Percentiles rank a stretch among this genome's conserved stretches.
Conservation (phyloP, 2,329 filamentous ascomycete genomes). For the Alternaria burnsii region DNA sequence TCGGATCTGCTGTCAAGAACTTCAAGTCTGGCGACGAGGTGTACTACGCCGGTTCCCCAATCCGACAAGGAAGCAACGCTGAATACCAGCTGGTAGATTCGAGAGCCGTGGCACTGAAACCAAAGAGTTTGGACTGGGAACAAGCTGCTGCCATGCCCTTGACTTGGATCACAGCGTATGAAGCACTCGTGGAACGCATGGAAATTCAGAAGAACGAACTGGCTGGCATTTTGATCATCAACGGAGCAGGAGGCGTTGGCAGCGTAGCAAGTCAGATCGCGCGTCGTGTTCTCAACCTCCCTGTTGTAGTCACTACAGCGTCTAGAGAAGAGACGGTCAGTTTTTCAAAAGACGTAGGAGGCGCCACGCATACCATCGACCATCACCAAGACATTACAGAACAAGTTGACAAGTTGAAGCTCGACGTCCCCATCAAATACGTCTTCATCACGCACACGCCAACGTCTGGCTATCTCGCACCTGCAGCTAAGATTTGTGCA, state of each 20-base stretch:
- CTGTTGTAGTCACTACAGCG: constrained; percentile 14
- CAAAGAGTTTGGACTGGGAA: constrained; percentile 12
- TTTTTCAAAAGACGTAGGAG: constrained; percentile 13
- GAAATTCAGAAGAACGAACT: constrained; percentile 6
- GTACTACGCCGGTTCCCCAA: constrained; percentile 13
- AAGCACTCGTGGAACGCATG: constrained; percentile 13
- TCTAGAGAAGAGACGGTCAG: constrained; percentile 13
- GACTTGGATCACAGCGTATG: constrained; percentile 16
- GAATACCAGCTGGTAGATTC: constrained; percentile 14
- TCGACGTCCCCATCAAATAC: constrained; percentile 12
- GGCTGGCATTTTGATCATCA: constrained; percentile 10
- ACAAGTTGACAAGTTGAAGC: constrained; percentile 4
- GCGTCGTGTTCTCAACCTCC: constrained; percentile 9
- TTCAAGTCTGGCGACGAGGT: constrained; percentile 11
- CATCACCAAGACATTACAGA: constrained; percentile 10
- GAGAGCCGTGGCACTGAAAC: constrained; percentile 12
- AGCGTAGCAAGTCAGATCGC: constrained; percentile 16
- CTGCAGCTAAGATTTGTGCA: constrained; percentile 9
- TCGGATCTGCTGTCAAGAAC: not conserved
- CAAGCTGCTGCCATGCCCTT: constrained; percentile 15
- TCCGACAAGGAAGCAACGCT: constrained; percentile 15
- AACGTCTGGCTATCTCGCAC: constrained; percentile 7
- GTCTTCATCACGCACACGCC: constrained; percentile 15
- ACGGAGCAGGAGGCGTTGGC: constrained; percentile 13
- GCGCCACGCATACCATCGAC: constrained; percentile 11